A percentile compares a stretch with the other conserved stretches of the same genome.
Evolutionary conservation across 164 flowering plant genomes (phyloP).

Genomic region (Stephania cephalantha): DNA sequence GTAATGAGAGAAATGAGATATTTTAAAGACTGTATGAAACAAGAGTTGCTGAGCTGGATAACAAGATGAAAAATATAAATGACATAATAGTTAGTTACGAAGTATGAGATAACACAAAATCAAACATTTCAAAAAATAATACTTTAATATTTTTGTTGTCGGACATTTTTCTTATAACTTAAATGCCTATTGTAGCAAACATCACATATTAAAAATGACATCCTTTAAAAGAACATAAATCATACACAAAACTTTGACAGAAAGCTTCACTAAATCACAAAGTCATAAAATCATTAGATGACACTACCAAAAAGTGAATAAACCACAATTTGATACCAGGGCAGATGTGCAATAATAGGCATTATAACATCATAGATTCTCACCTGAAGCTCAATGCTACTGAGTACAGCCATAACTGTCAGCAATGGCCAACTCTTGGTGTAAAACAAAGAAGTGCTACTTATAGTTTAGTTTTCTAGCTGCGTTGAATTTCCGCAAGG

Average conservation of each 20-base stretch:
- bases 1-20: not conserved
- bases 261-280: not conserved
- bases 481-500: slow-evolving; percentile 19
- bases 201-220: no score
- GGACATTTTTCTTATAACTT: no score
- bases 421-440: not conserved
- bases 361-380: not conserved
- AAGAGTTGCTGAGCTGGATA: no score
- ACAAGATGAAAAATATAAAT: no score
- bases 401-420: not conserved
- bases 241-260: not conserved
- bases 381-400: slow-evolving; percentile 1
- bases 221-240: no score
- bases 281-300: not conserved
- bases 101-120: no score
- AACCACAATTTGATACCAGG: not conserved
- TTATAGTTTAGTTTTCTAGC: not conserved
- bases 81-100: no score
- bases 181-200: no score
- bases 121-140: no score
- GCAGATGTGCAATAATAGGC: not conserved
- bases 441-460: not conserved
- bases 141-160: no score
- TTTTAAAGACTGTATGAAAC: not conserved
- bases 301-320: not conserved